These are phyloP conservation scores for Ophiognomonia clavigignenti-juglandacearum DNA, from an alignment of 2,329 filamentous ascomycete genomes.

Conservation along the genomic window DNA sequence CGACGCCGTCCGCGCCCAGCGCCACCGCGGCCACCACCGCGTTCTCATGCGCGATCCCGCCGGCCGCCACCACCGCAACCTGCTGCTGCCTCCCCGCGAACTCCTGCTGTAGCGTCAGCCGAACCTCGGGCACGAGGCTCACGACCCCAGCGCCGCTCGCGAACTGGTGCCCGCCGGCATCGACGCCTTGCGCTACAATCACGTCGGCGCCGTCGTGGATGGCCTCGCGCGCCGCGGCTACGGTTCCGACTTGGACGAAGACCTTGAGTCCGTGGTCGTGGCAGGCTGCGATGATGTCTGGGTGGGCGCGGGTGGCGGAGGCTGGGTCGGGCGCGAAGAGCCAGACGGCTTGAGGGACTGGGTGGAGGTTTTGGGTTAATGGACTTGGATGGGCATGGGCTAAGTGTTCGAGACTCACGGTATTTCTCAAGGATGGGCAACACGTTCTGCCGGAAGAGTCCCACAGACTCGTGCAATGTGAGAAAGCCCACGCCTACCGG, in stretches of 20 bases:
- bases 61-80: conserved; percentile 48
- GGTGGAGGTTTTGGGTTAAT: too few species aligned
- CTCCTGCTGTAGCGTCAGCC: conserved; percentile 37
- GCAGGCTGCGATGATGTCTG: conserved; percentile 30
- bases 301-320: conserved; percentile 24
- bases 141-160: conserved; percentile 48
- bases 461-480: conserved; percentile 42
- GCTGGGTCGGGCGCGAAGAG: conserved; percentile 55
- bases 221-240: conserved; percentile 47
- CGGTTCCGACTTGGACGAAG: conserved; percentile 59
- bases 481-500: conserved; percentile 61
- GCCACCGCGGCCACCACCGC: conserved; percentile 49
- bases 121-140: conserved; percentile 53
- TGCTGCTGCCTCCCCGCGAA: conserved; percentile 27
- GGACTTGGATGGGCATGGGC: too few species aligned
- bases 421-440: conserved; percentile 48
- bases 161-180: conserved; percentile 62
- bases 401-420: conserved; percentile 11
- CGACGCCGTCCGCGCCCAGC: conserved; percentile 37
- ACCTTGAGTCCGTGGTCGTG: conserved; percentile 37
- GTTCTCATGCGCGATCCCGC: conserved; percentile 53
- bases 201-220: conserved; percentile 48
- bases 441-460: conserved; percentile 35
- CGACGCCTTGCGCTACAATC: conserved; percentile 57
- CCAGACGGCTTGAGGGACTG: conserved; percentile 56